phyloP scores from a whole-genome alignment of 1,284 basidiomycete species.

The Pseudozyma flocculosa region DNA sequence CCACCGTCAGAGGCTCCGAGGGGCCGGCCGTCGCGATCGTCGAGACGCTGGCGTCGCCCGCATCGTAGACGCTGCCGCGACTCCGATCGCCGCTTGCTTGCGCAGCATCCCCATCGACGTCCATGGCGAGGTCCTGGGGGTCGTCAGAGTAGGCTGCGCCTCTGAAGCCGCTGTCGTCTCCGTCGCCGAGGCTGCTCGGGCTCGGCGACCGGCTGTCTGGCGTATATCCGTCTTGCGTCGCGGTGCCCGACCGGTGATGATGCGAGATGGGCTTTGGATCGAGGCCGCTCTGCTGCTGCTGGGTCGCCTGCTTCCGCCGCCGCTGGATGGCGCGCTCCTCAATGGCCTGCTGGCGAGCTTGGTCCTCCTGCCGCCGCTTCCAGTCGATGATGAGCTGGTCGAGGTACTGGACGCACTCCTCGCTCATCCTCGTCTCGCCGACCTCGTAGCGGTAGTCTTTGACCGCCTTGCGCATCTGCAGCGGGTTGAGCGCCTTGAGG shows the following conservation, averaged over 20 bases:
- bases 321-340: conserved; percentile 15
- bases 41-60: background rate
- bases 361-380: conserved; percentile 66
- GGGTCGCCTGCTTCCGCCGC: conserved; percentile 20
- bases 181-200: conserved; percentile 2
- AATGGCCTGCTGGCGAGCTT: conserved; percentile 17
- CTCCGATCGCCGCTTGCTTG: background rate
- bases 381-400: conserved; percentile 92
- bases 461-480: conserved; percentile 91
- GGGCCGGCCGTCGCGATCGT: background rate
- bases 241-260: conserved; percentile 40
- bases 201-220: conserved; percentile 10
- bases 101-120: background rate
- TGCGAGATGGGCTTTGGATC: conserved; percentile 3
- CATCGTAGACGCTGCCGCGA: background rate
- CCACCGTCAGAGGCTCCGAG: conserved; percentile 21
- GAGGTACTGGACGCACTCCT: conserved; percentile 90
- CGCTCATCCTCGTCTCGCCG: conserved; percentile 84
- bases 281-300: conserved; percentile 4
- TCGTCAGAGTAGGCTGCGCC: background rate
- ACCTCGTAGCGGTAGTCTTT: conserved; percentile 94
- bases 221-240: conserved; percentile 33
- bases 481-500: conserved; percentile 80
- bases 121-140: background rate
- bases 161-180: background rate